phyloP scores from a whole-genome alignment of 176 grass and related monocot genomes.

The Triticum turgidum region DNA sequence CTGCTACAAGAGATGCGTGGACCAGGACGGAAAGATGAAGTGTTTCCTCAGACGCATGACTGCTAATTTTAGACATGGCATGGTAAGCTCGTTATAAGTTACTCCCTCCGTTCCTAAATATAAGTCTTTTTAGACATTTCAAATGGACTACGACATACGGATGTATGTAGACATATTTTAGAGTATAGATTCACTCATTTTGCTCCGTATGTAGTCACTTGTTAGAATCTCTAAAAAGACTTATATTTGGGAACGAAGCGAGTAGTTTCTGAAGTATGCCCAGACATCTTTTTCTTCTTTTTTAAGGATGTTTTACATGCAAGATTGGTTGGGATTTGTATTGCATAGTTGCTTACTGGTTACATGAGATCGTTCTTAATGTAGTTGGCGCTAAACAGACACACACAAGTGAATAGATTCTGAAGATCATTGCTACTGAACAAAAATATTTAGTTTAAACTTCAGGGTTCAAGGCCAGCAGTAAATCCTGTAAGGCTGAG shows the following conservation, averaged over 20 bases:
- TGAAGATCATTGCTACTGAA: not conserved
- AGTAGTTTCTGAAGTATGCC: not conserved
- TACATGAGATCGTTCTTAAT: not conserved
- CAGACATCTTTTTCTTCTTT: not conserved
- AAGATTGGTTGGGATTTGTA: not conserved
- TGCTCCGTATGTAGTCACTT: too few relatives aligned
- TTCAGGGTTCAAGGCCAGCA: not conserved
- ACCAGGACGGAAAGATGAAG: constrained; percentile 1
- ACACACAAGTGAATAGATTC: not conserved
- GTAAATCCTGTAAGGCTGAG: not conserved
- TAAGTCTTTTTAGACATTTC: too few relatives aligned
- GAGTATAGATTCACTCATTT: too few relatives aligned
- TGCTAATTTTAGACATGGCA: constrained; percentile 17
- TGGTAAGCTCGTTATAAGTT: constrained; percentile 4
- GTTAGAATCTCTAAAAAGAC: too few relatives aligned
- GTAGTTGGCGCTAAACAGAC: not conserved
- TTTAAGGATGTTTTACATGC: not conserved
- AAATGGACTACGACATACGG: too few relatives aligned
- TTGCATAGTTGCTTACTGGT: not conserved
- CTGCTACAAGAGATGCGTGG: not conserved
- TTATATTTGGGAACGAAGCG: too few relatives aligned
- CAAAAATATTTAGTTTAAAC: not conserved
- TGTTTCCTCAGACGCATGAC: constrained; percentile 25
- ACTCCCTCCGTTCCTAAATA: too few relatives aligned
- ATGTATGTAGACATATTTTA: too few relatives aligned